Evolutionary conservation across 75 land plant genomes (phyloP).

Genomic region (Pinus taeda): DNA sequence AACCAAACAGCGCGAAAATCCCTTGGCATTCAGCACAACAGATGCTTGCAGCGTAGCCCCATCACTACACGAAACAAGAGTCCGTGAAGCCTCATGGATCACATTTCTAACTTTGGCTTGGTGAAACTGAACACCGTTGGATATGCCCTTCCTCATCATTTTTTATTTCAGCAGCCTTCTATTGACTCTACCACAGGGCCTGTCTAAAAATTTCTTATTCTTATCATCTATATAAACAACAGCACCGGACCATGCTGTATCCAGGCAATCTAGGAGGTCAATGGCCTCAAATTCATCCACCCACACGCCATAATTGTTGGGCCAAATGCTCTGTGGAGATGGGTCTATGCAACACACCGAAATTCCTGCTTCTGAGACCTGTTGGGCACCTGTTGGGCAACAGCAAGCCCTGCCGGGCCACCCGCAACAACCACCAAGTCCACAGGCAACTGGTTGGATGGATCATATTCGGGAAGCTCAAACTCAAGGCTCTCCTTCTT

Average conservation of each 20-base stretch:
- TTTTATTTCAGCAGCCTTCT: conserved; percentile 80
- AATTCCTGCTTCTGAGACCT: conserved; percentile 81
- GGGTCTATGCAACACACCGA: conserved; percentile 92
- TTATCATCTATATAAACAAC: conserved; percentile 72
- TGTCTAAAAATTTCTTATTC: conserved; percentile 51
- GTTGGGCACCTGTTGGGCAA: no score
- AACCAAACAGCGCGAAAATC: conserved; percentile 88
- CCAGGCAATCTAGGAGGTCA: conserved; percentile 93
- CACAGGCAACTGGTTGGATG: conserved; percentile 36
- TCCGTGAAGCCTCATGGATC: conserved; percentile 59
- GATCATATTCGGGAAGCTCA: conserved; percentile 80
- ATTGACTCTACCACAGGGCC: conserved; percentile 94
- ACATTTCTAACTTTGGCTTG: no score
- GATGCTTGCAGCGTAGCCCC: conserved; percentile 70
- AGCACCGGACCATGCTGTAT: conserved; percentile 90
- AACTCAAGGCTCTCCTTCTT: conserved; percentile 76
- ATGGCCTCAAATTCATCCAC: conserved; percentile 97
- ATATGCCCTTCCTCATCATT: conserved; percentile 86
- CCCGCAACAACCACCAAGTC: conserved; percentile 88
- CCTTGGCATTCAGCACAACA: conserved; percentile 93
- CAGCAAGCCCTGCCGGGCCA: conserved; percentile 96
- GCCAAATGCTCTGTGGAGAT: conserved; percentile 81
- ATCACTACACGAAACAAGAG: conserved; percentile 71
- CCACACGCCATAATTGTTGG: conserved; percentile 99
- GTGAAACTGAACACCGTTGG: conserved; percentile 87